Evolutionary conservation across 768 basidiomycete species (phyloP), one percentile per base, ranked within the genome.

Genomic region (Cystofilobasidium macerans): DNA sequence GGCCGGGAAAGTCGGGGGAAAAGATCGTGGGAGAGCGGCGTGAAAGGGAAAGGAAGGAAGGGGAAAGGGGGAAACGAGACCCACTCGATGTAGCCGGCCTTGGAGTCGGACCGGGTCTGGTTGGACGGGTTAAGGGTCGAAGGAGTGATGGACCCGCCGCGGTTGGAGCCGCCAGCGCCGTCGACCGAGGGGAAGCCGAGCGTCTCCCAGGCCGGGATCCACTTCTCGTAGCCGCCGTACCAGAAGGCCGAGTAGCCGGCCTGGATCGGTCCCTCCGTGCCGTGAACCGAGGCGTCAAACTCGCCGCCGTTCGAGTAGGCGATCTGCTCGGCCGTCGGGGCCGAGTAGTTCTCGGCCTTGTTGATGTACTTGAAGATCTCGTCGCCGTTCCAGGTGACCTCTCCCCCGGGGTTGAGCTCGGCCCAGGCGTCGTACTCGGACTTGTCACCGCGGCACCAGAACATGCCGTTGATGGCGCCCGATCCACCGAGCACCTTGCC

Each of bases 401-500:
- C 70, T 4, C 64, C 70, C 57, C 69, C 69, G 20, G 75, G 75
- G 64, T 76, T 76, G 69, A 65, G 77, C 74, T 71, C 35, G 36
- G 62, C 48, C 67, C 67, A 68, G 9, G 84, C 67, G 83, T 14
- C 83, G 81, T 61, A 84, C 80, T 69, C 70, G 32, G 42, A 45
- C 22, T 28, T 35, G 14, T 53, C 60, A 24, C 60, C 62, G 30
- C 59, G 42, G 53, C 73, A 70, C 69, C 81, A 77, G 76, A 84
- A 86, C 79, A 86, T 79, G 57, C 84, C 85, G 74, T 88, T 88
- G 61, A 86, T 78, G 20, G 85, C 84, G 32, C 83, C 80, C 0
- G 82, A 84, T 8, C 86, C 86, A 61, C 86, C 86, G 30, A 88
- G 78, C 53, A 84, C 81, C 74, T 83, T 84, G 40, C 86, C 86